These are phyloP conservation scores for Lepraria neglecta DNA, from an alignment of 495 filamentous ascomycete genomes.

Conservation along the genomic window DNA sequence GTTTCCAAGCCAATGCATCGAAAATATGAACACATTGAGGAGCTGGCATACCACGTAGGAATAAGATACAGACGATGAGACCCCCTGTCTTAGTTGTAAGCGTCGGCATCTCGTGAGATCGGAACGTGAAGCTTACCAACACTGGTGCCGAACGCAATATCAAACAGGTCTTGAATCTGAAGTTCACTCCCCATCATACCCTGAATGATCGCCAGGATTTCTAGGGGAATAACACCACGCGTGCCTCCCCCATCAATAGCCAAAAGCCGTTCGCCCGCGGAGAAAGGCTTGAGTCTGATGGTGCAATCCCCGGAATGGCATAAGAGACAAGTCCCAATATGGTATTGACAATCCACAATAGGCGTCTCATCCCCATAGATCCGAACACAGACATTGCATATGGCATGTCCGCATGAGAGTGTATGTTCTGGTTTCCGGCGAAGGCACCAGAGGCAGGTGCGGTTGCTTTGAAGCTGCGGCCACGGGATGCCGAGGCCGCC, in stretches of 20 bases:
- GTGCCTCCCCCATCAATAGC: conserved; percentile 15
- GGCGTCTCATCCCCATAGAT: background rate
- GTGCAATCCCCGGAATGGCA: background rate
- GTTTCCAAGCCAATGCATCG: background rate
- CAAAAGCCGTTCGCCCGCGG: conserved; percentile 10
- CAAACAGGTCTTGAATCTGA: conserved; percentile 13
- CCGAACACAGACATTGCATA: conserved; percentile 10
- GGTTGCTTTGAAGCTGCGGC: conserved; percentile 3
- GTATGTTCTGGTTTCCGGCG: conserved; percentile 12
- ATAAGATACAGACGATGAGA: conserved; percentile 9
- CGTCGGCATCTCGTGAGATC: background rate
- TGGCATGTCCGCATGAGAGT: conserved; percentile 13
- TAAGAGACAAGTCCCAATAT: background rate
- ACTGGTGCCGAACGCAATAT: conserved; percentile 15
- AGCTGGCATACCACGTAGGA: background rate
- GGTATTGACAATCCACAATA: background rate
- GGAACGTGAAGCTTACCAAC: conserved; percentile 2
- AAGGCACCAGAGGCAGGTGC: conserved; percentile 15
- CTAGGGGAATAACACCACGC: conserved; percentile 4
- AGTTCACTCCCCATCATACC: background rate
- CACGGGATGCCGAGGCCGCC: background rate
- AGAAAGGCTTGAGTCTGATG: background rate
- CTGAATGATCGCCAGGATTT: conserved; percentile 7
- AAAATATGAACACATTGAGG: background rate
- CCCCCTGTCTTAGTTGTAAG: background rate